phyloP scores from a whole-genome alignment of 1,139 yeast genomes.

The Taphrina pruni region DNA sequence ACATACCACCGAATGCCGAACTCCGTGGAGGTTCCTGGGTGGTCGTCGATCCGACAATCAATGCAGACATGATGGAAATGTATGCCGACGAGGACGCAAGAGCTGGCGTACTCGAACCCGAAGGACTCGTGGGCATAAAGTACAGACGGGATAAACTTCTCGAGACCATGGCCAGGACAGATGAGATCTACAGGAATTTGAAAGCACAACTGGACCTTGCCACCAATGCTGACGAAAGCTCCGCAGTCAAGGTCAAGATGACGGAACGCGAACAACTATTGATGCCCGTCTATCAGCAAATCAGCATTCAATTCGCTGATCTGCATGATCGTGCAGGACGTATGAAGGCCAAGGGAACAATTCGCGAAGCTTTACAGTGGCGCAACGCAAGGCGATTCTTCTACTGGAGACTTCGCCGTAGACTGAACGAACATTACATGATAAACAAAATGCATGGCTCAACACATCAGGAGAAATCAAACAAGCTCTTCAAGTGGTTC shows the following conservation, averaged over 20 bases:
- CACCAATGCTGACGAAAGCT: slow-evolving; percentile 59
- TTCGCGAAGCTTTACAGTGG: slow-evolving; percentile 86
- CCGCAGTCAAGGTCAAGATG: slow-evolving; percentile 68
- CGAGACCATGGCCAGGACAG: slow-evolving; percentile 88
- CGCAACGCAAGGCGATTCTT: slow-evolving; percentile 86
- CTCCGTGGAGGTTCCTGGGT: slow-evolving; percentile 99
- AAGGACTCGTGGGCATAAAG: slow-evolving; percentile 98
- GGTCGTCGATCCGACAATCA: slow-evolving; percentile 97
- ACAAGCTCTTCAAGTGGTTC: slow-evolving; percentile 41
- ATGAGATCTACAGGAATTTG: slow-evolving; percentile 69
- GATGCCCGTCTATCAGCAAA: slow-evolving; percentile 87
- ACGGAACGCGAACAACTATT: slow-evolving; percentile 78
- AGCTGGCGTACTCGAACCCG: slow-evolving; percentile 98
- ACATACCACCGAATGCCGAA: slow-evolving; percentile 97
- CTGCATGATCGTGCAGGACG: slow-evolving; percentile 97
- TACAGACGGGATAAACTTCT: slow-evolving; percentile 90
- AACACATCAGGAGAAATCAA: slow-evolving; percentile 20
- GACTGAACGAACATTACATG: slow-evolving; percentile 89
- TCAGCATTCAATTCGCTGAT: slow-evolving; percentile 95
- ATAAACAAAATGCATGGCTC: slow-evolving; percentile 64
- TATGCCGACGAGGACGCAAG: slow-evolving; percentile 96
- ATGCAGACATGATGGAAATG: slow-evolving; percentile 98
- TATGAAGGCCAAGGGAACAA: slow-evolving; percentile 93
- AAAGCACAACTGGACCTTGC: slow-evolving; percentile 56
- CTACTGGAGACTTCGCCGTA: slow-evolving; percentile 98